Evolutionary conservation across 176 grass and related monocot genomes (phyloP).

Genomic region (Eragrostis nindensis): DNA sequence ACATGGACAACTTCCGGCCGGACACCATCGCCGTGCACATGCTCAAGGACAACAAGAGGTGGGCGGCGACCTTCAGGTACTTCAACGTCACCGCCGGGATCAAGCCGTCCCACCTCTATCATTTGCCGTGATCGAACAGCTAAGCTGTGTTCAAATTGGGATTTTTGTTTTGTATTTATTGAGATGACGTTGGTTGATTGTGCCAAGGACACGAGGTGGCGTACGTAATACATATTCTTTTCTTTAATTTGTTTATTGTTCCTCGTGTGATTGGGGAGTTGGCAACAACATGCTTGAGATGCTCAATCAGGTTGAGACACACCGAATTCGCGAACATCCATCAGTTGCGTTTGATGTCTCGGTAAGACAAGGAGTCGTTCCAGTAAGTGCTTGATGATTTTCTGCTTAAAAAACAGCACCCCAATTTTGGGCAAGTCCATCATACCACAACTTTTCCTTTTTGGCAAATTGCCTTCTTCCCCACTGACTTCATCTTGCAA

Average conservation of each 20-base stretch:
- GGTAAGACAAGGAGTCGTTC: neutral
- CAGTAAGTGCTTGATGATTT: neutral
- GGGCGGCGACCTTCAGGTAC: conserved; percentile 64
- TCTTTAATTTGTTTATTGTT: neutral
- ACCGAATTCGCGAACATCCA: neutral
- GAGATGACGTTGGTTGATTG: conserved; percentile 1
- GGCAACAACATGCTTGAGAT: neutral
- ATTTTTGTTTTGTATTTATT: neutral
- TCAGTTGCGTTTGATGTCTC: neutral
- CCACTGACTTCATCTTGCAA: too few species aligned
- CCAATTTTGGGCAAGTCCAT: too few species aligned
- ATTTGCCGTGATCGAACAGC: conserved; percentile 30
- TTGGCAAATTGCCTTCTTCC: too few species aligned
- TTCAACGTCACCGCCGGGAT: conserved; percentile 65
- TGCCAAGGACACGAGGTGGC: neutral
- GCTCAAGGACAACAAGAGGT: conserved; percentile 68
- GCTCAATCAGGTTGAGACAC: neutral
- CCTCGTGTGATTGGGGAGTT: neutral
- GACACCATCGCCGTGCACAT: conserved; percentile 83
- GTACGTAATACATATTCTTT: conserved; percentile 32
- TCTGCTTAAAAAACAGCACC: too few species aligned
- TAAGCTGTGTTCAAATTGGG: neutral
- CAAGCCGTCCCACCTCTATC: conserved; percentile 40
- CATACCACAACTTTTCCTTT: too few species aligned
- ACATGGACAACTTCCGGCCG: conserved; percentile 51